Base-by-base conservation (phyloP, 805 yeast species). In the Metschnikowia henanensis region DNA sequence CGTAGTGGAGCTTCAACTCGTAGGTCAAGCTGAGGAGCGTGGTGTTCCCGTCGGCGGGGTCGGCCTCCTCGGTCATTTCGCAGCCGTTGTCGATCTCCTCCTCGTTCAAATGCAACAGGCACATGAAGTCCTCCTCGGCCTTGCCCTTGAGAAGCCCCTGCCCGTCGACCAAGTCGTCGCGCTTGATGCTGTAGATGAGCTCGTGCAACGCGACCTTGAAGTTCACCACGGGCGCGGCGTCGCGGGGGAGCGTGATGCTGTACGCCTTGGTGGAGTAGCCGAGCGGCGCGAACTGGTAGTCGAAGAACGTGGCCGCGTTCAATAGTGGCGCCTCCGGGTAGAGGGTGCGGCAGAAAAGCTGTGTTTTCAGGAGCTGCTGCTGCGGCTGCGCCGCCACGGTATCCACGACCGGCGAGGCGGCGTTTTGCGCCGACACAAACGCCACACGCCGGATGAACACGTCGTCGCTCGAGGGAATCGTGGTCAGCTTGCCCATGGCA, bases 231-330 rank as follows among this genome's bases (percentile, higher is more conserved):
- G 77, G 75, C 34, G 66, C 64, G 13, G 67, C 43, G 32, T 69
- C 73, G 10, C 70, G 60, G 10, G 84, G 81, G 40, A 82, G 59
- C 13, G 69, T 66, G 19, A 79, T 49, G 5, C 80, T 52, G 52
- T 67, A 75, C 9, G 73, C 66, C 15, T 65, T 57, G 1, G 68
- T 60, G 17, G 63, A 64, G 41, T 60, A 59, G 34, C 59, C 64
- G 23, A 64, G 51, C 13, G 80, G 71, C 17, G 63, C 63, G 31
- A 72, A 62, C 38, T 57, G 58, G 51, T 67, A 70, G 30, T 70
- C 72, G 46, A 69, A 66, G 38, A 70, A 53, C 13, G 54, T 40
- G 17, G 54, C 52, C 10, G 49, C 49, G n/a, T 67, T 59, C 8
- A 62, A 45, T 8, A 60, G 51, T 6, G 68, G 58, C 7, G 56